Base-by-base conservation (phyloP, 2,329 filamentous ascomycete species). In the Aureobasidium sp. region DNA sequence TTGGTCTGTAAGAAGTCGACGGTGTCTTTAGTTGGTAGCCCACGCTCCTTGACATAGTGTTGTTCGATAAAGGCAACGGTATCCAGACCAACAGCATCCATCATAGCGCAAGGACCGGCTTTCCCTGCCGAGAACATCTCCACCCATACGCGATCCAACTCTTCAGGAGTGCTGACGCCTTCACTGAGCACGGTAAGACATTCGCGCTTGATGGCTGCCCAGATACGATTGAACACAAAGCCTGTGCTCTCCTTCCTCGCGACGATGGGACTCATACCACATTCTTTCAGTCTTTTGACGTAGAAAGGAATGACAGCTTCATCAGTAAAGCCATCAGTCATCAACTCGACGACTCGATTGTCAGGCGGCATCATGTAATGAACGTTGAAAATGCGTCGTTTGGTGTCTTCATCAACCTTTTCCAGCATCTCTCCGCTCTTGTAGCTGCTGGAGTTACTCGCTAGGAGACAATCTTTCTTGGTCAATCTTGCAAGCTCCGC, bases 191-290 rank as follows among this genome's bases (percentile, higher is more conserved):
- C 80, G 0, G 69, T 75, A 57, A 84, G 64, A 0, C 71, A 69
- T 65, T 84, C 82, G 2, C 82, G 74, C 68, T 84, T 84, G n/a
- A 84, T 74, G 0, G 82, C 82, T 0, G 82, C 82, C 81, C 82
- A 84, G 0, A 84, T 68, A 0, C 82, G 77, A 58, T 84, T 84
- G 67, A 82, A 80, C 39, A 84, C 79, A 64, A 84, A 79, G 0
- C 82, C 78, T 0, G 80, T 81, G 0, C 41, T 44, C 64, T 83
- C 77, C 53, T 77, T 78, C 7, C 73, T 66, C 0, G 79, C 79
- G 5, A 74, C 67, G 25, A 76, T 74, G 0, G 79, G 79, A 2
- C 72, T 67, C 36, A 76, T 74, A 0, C 75, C 79, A 2, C 72
- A 74, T n/a, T 77, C 75, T 22, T 67, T 66, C 3, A 74, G 75